A percentile compares a stretch with the other conserved stretches of the same genome.
Conservation (phyloP, 2,329 filamentous ascomycete species). For the Juglanconis sp. region DNA sequence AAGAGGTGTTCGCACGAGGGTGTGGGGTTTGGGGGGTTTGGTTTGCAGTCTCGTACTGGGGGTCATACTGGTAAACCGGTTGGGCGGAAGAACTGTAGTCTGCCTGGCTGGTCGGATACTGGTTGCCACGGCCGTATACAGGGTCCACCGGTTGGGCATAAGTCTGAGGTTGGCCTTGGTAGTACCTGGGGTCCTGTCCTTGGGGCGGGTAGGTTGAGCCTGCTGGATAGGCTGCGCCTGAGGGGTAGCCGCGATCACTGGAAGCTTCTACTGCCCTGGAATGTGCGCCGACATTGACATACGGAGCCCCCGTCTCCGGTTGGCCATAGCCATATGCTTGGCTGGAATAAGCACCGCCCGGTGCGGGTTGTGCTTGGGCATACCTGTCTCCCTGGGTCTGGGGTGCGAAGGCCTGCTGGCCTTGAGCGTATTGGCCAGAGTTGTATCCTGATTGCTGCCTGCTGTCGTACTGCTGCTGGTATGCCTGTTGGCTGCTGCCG, state of each 20-base stretch:
- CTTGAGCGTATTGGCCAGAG: slow-evolving; percentile 18
- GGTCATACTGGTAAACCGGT: slow-evolving; percentile 20
- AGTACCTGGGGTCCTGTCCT: slow-evolving; percentile 22
- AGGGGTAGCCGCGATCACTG: slow-evolving; percentile 1
- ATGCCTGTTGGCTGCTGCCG: slow-evolving; percentile 5
- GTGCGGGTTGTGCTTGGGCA: slow-evolving; percentile 1
- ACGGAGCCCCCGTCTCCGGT: neutral
- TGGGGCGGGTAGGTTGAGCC: neutral
- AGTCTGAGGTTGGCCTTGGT: slow-evolving; percentile 25
- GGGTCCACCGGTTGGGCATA: slow-evolving; percentile 49
- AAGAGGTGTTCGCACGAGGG: slow-evolving; percentile 11
- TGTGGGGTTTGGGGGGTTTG: slow-evolving; percentile 7
- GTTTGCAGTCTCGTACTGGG: slow-evolving; percentile 13
- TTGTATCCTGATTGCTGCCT: slow-evolving; percentile 23
- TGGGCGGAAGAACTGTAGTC: slow-evolving; percentile 11
- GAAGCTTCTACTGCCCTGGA: neutral
- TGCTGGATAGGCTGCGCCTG: neutral
- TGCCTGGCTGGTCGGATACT: slow-evolving; percentile 36
- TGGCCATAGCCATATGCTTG: slow-evolving; percentile 5
- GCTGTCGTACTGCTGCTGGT: slow-evolving; percentile 25
- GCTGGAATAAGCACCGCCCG: slow-evolving; percentile 2
- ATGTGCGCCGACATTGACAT: slow-evolving; percentile 6
- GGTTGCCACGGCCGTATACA: slow-evolving; percentile 58
- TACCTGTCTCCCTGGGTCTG: slow-evolving; percentile 11
- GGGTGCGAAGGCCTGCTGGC: slow-evolving; percentile 2